phyloP scores from a whole-genome alignment of 371 early-diverging fungal species.

The Mucor velutinosus region DNA sequence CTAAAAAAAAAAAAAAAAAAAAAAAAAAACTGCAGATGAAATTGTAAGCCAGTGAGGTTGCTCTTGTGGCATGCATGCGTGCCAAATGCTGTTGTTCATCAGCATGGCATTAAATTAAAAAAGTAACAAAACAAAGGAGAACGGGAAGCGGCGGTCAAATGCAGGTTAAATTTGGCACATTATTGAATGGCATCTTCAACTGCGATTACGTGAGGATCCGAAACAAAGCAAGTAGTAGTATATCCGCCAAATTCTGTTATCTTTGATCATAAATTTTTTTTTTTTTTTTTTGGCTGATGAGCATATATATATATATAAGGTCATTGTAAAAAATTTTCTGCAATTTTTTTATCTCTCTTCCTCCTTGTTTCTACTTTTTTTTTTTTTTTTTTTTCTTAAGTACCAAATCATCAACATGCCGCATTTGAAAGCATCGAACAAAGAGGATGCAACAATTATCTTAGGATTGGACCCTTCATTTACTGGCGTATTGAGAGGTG shows the following conservation, averaged over 20 bases:
- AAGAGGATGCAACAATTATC: conserved; percentile 42
- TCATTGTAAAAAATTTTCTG: background rate
- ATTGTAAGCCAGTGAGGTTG: background rate
- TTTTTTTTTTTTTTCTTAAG: background rate
- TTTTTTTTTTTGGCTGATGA: background rate
- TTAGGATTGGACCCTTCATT: conserved; percentile 44
- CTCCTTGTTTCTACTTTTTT: too few species aligned
- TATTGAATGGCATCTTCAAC: background rate
- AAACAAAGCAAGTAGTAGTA: conserved; percentile 3
- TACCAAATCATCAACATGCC: conserved; percentile 10
- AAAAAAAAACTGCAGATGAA: background rate
- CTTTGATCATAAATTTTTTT: conserved; percentile 30
- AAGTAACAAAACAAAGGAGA: background rate
- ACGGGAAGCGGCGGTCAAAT: conserved; percentile 5
- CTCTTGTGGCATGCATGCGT: background rate
- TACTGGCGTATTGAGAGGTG: conserved; percentile 47
- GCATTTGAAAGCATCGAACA: conserved; percentile 26
- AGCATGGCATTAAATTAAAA: background rate
- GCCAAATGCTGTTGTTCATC: background rate
- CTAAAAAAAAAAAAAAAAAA: background rate
- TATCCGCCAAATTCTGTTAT: background rate
- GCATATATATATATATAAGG: background rate
- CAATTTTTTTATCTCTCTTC: background rate
- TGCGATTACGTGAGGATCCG: conserved; percentile 29
- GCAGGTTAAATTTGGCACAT: background rate